These are phyloP conservation scores for Penicillium maclennaniae DNA, from an alignment of 495 filamentous ascomycete genomes.

Conservation along the genomic window DNA sequence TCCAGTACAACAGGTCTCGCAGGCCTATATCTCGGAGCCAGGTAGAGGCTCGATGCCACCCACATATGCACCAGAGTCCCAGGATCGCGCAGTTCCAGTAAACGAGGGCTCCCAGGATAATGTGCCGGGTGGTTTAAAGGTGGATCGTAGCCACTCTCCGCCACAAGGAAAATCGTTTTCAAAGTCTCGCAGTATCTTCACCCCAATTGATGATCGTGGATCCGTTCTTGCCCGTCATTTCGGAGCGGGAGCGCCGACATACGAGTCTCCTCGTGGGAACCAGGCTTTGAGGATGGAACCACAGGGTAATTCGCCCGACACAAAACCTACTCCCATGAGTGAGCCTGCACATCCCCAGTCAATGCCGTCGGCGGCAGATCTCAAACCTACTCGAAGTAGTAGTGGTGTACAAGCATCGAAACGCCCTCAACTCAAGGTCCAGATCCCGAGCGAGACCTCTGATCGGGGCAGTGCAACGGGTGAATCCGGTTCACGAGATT, in stretches of 20 bases:
- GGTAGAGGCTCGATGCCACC: slow-evolving; percentile 52
- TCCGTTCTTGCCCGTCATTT: slow-evolving; percentile 87
- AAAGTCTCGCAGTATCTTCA: slow-evolving; percentile 92
- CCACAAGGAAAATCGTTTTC: slow-evolving; percentile 65
- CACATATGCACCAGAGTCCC: slow-evolving; percentile 43
- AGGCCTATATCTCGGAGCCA: slow-evolving; percentile 66
- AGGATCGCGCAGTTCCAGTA: slow-evolving; percentile 38
- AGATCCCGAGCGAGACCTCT: slow-evolving; percentile 88
- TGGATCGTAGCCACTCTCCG: slow-evolving; percentile 47
- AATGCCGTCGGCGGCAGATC: slow-evolving; percentile 52
- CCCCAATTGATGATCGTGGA: slow-evolving; percentile 88
- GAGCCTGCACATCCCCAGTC: slow-evolving; percentile 43
- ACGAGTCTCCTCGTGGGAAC: slow-evolving; percentile 42
- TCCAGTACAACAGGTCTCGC: slow-evolving; percentile 59
- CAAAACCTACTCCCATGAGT: slow-evolving; percentile 33
- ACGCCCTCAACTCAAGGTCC: slow-evolving; percentile 82
- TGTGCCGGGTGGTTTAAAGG: slow-evolving; percentile 34
- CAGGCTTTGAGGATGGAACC: slow-evolving; percentile 37
- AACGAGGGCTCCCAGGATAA: slow-evolving; percentile 39
- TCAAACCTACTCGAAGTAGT: slow-evolving; percentile 73
- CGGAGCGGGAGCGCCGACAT: slow-evolving; percentile 49
- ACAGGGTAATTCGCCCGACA: slow-evolving; percentile 47
- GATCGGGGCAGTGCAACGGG: slow-evolving; percentile 74
- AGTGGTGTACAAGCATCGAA: slow-evolving; percentile 59
- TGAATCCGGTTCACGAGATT: slow-evolving; percentile 71